These are phyloP conservation scores for Nemania bipapillata DNA, from an alignment of 2,329 filamentous ascomycete genomes.

Conservation along the genomic window DNA sequence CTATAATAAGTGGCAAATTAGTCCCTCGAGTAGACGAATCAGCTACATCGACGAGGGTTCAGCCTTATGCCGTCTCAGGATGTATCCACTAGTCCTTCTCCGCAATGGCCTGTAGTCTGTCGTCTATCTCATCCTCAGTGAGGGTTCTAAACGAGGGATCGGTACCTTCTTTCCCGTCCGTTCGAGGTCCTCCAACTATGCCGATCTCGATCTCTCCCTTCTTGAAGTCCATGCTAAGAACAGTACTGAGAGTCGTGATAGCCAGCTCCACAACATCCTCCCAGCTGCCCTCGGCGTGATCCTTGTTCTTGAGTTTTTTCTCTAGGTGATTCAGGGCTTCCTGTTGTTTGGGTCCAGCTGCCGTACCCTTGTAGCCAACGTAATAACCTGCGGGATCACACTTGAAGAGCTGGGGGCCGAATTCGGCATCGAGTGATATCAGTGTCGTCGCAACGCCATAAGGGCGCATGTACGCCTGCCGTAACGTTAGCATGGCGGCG, in stretches of 20 bases:
- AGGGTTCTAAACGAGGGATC: conserved; percentile 84
- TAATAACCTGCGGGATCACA: conserved; percentile 98
- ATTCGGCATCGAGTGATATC: conserved; percentile 91
- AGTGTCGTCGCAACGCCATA: conserved; percentile 95
- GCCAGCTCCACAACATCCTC: conserved; percentile 97
- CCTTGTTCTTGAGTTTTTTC: conserved; percentile 99
- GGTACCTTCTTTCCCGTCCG: conserved; percentile 84
- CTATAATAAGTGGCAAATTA: conserved; percentile 32
- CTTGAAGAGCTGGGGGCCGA: conserved; percentile 95
- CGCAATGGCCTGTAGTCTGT: conserved; percentile 95
- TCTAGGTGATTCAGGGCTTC: conserved; percentile 98
- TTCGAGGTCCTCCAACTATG: conserved; percentile 87
- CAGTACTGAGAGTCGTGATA: conserved; percentile 93
- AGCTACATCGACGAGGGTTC: conserved; percentile 34
- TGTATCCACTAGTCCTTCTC: conserved; percentile 84
- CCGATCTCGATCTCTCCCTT: conserved; percentile 98
- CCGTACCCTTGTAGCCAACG: conserved; percentile 97
- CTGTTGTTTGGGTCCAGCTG: conserved; percentile 96
- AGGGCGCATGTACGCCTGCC: conserved; percentile 91
- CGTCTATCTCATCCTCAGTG: conserved; percentile 97
- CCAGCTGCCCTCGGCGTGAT: conserved; percentile 89
- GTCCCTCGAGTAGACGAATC: conserved; percentile 33
- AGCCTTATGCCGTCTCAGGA: conserved; percentile 45
- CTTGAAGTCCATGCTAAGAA: conserved; percentile 99
- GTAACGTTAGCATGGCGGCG: conserved; percentile 44